Percentiles rank a stretch among this genome's conserved stretches.
Evolutionary conservation across 306 rosid genomes (phyloP).

Genomic region (Malus orientalis): DNA sequence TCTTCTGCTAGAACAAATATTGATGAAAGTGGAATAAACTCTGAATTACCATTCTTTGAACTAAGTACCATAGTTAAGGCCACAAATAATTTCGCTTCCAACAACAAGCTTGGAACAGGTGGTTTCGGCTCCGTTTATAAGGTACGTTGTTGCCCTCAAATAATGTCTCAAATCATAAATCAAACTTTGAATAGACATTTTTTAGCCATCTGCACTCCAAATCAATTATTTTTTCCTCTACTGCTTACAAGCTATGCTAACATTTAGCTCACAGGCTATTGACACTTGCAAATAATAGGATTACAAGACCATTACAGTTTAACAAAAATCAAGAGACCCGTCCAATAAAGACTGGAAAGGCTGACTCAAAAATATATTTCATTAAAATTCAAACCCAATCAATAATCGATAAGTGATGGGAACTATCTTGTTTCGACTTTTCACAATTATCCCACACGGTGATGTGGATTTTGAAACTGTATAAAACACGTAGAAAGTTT

Average conservation of each 20-base stretch:
- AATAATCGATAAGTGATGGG: no score
- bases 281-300: no score
- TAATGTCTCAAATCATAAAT: not conserved
- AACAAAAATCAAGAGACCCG: not conserved
- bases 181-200: not conserved
- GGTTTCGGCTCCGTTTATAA: slow-evolving; percentile 56
- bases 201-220: not conserved
- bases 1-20: not conserved
- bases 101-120: slow-evolving; percentile 50
- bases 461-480: no score
- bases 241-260: no score
- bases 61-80: slow-evolving; percentile 35
- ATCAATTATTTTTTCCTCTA: no score
- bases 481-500: no score
- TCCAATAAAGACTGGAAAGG: not conserved
- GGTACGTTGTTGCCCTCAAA: slow-evolving; percentile 7
- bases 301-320: no score
- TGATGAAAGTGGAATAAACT: not conserved
- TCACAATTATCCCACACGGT: no score
- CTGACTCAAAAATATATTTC: not conserved
- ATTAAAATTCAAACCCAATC: no score
- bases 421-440: no score
- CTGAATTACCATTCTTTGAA: slow-evolving; percentile 31
- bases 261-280: no score
- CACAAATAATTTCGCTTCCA: slow-evolving; percentile 34